Conservation (phyloP, 257 asterid species). For the Fraxinus cuspidata region DNA sequence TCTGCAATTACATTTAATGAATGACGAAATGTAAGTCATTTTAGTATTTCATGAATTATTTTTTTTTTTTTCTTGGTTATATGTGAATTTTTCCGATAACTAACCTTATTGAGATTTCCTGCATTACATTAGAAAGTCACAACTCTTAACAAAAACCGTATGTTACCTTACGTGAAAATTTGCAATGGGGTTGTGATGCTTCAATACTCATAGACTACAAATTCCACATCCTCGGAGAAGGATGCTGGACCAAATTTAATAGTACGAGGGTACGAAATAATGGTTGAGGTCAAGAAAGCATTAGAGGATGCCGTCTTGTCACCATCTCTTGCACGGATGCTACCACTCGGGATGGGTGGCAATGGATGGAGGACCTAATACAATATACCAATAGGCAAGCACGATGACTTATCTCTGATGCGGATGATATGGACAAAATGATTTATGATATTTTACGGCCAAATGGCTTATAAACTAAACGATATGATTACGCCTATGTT, state of each 20-base stretch:
- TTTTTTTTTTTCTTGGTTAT: too few relatives aligned
- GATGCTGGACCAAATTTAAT: constrained; percentile 36
- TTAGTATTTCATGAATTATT: too few relatives aligned
- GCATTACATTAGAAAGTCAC: too few relatives aligned
- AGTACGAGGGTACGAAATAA: constrained; percentile 46
- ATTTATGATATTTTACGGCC: constrained; percentile 36
- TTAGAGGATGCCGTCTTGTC: constrained; percentile 49
- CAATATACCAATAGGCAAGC: constrained; percentile 51
- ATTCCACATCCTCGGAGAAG: constrained; percentile 29
- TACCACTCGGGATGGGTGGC: constrained; percentile 65
- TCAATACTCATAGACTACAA: constrained; percentile 39
- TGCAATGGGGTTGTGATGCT: constrained; percentile 41
- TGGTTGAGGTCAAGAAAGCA: constrained; percentile 55
- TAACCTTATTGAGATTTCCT: too few relatives aligned
- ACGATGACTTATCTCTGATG: too few relatives aligned
- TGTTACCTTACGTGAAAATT: too few relatives aligned
- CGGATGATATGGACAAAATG: background rate
- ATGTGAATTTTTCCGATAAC: too few relatives aligned
- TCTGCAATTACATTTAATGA: too few relatives aligned
- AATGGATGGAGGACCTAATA: constrained; percentile 64
- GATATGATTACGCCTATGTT: constrained; percentile 63
- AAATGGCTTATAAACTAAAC: constrained; percentile 42
- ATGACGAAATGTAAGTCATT: too few relatives aligned
- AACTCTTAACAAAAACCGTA: too few relatives aligned
- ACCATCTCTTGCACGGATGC: constrained; percentile 69